Base-by-base conservation (phyloP, 768 basidiomycete species). In the Boletus tomentosulus region DNA sequence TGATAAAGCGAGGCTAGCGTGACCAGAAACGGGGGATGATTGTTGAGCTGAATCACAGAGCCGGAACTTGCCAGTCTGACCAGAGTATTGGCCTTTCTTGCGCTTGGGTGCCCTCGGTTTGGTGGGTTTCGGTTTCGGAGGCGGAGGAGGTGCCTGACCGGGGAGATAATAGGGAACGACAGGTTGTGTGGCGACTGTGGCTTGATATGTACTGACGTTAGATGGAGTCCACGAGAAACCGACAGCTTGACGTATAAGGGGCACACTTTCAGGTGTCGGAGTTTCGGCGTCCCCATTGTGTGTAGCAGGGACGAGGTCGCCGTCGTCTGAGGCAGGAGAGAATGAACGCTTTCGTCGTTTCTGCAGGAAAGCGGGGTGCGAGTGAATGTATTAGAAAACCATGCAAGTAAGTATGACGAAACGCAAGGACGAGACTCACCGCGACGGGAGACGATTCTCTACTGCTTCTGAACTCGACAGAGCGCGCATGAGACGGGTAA, bases 181-280 rank as follows among this genome's bases (percentile, higher is more conserved):
- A 10, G 66, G 56, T n/a, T 56, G 68, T 24, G 59, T 44, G 33
- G 61, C 54, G 1, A 61, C 42, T 3, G 67, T 48, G 25, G 65
- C 69, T 31, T 67, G 67, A 39, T 70, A 70, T 28, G 72, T 71
- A 30, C 6, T 59, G 56, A 70, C 50, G 55, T 65, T 63, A 8
- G 67, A 68, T 9, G 64, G 63, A 19, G 62, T 52, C 69, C 70
- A 74, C 44, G 74, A 66, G 60, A 85, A 85, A 22, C 73, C 84
- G 37, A 86, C 68, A n/a, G 81, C 73, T 62, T 83, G 78, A 46
- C 84, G 77, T 58, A 86, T 76, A 28, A 86, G 63, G 35, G 84
- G 84, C 6, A 72, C 71, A 13, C 48, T 62, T 55, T 65, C 66
- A 42, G 77, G 78, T 39, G 78, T 78, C 54, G 81, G 77, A 11